phyloP scores from a whole-genome alignment of 2,329 filamentous ascomycete species.

The Penicillium brevicompactum region DNA sequence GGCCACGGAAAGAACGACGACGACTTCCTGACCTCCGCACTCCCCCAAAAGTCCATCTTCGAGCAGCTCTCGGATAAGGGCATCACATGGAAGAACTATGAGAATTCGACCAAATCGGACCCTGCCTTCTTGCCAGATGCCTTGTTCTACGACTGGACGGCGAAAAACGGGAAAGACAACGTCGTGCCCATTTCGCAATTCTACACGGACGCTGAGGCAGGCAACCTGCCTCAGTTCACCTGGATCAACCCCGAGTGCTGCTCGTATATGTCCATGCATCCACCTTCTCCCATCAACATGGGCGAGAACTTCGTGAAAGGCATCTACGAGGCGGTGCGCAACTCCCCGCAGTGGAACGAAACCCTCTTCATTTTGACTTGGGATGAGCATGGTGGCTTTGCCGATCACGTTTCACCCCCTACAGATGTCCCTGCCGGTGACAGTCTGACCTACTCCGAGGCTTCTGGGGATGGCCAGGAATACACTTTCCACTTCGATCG shows the following conservation, averaged over 20 bases:
- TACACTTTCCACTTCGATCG: constrained; percentile 37
- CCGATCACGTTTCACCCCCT: constrained; percentile 50
- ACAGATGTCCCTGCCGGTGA: constrained; percentile 43
- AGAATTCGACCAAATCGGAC: constrained; percentile 40
- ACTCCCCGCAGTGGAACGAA: constrained; percentile 50
- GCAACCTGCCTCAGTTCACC: constrained; percentile 48
- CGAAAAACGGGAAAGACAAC: constrained; percentile 33
- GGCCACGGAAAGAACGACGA: constrained; percentile 43
- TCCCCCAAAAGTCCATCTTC: constrained; percentile 45
- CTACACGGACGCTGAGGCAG: constrained; percentile 48
- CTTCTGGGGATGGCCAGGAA: constrained; percentile 25
- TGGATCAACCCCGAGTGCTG: constrained; percentile 58
- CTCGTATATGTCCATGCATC: constrained; percentile 52
- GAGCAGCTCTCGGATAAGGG: constrained; percentile 44
- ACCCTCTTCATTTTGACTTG: constrained; percentile 53
- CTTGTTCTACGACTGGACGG: constrained; percentile 40
- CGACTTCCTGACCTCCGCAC: constrained; percentile 34
- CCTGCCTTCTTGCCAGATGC: constrained; percentile 46
- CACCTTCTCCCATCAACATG: constrained; percentile 46
- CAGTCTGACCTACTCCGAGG: constrained; percentile 37
- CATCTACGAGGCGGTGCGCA: constrained; percentile 50
- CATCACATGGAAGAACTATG: constrained; percentile 52
- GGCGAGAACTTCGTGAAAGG: constrained; percentile 51
- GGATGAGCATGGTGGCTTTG: constrained; percentile 53
- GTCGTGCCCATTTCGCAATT: constrained; percentile 45